Conservation (phyloP, 106 monocot genomes). For the Narthecium ossifragum region DNA sequence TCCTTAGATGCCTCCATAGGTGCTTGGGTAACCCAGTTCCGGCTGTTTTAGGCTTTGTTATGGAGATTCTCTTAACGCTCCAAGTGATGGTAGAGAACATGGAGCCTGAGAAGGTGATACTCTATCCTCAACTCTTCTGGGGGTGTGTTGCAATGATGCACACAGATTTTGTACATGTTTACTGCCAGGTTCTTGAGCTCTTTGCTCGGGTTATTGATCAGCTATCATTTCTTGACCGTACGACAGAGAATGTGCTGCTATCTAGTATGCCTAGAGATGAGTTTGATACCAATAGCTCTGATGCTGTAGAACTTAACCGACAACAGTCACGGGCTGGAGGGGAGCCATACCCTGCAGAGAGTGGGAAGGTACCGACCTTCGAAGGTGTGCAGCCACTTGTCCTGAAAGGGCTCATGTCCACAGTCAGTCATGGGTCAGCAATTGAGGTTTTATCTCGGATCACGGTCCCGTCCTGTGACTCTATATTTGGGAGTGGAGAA, state of each 20-base stretch:
- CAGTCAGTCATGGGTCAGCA: slow-evolving; percentile 74
- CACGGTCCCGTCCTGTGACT: slow-evolving; percentile 81
- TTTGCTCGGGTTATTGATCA: slow-evolving; percentile 79
- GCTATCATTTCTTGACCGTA: slow-evolving; percentile 72
- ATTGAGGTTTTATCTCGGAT: slow-evolving; percentile 84
- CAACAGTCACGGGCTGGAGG: slow-evolving; percentile 45
- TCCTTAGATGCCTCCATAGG: slow-evolving; percentile 85
- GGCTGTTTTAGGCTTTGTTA: slow-evolving; percentile 81
- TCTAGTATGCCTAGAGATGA: slow-evolving; percentile 97
- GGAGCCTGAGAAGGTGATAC: slow-evolving; percentile 94
- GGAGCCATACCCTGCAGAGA: slow-evolving; percentile 31
- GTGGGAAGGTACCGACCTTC: slow-evolving; percentile 75
- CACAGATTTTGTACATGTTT: slow-evolving; percentile 92
- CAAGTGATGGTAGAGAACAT: slow-evolving; percentile 98
- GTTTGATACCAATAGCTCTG: slow-evolving; percentile 44
- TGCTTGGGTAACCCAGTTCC: slow-evolving; percentile 91
- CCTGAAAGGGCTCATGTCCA: slow-evolving; percentile 87
- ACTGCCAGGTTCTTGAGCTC: slow-evolving; percentile 89
- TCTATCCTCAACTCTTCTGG: slow-evolving; percentile 99
- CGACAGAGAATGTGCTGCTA: slow-evolving; percentile 85
- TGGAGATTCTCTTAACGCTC: slow-evolving; percentile 93
- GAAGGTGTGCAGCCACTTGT: slow-evolving; percentile 97
- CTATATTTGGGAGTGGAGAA: slow-evolving; percentile 78
- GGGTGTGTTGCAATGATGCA: slow-evolving; percentile 98
- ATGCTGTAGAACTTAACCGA: slow-evolving; percentile 46